Evolutionary conservation across 352 stramenopile species (phyloP), one percentile per base, ranked within the genome.

Genomic region (Elongisporangium senticosum): DNA sequence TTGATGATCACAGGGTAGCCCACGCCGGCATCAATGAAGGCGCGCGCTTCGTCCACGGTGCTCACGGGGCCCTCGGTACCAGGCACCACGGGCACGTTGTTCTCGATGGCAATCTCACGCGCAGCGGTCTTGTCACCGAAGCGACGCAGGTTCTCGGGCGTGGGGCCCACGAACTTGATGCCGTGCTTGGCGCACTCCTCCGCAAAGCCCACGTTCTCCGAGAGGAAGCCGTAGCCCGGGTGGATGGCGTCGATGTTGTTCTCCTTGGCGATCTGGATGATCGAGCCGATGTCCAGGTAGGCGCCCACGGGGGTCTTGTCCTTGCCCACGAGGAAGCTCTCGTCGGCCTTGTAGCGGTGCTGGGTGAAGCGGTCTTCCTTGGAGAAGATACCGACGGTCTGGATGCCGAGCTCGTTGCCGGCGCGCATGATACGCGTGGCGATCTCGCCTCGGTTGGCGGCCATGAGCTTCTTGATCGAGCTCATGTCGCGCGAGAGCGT

Each of bases 1-100:
- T 99, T 99, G 72, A 99, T 98, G 66, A 99, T 98, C 28, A 99
- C 96, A 0, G 97, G 96, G 67, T 98, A 96, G 3, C 93, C 92
- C 1, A 95, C 90, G 43, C 88, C 85, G 10, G 91, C 69, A 53
- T 98, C 80, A 43, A 98, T 97, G 64, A 97, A 97, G 24, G 77
- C 78, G 37, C 80, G 69, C 14, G 96, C 96, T 58, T 99, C 77
- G 6, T 94, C 78, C 4, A 96, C 58, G 14, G 78, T 97, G 21
- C 77, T 70, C 33, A 98, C 94, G 0, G 94, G 89, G 15, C 89
- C 90, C 53, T 97, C 83, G 3, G 89, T 98, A 33, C 94, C 79
- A 0, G 90, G 90, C 13, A 97, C 88, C 2, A 97, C 86, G 2
- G 87, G 85, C 20, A 98, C 87, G 47, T 87, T 86, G 59, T 87